Evolutionary conservation across 2,329 filamentous ascomycete species (phyloP).

Genomic region (Blumeria hordei): DNA sequence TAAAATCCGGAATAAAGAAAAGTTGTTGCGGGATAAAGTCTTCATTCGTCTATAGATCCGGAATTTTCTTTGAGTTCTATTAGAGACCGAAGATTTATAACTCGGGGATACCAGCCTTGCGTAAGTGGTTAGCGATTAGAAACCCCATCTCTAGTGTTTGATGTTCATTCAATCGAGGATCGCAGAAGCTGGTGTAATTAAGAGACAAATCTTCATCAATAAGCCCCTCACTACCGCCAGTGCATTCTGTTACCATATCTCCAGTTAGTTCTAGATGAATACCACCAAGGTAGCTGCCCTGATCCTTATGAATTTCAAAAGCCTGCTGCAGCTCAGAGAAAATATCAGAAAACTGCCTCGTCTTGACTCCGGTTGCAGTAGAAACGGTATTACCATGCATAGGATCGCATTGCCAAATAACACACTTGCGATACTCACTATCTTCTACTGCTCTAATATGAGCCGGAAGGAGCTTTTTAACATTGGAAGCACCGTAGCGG

Average conservation of each 20-base stretch:
- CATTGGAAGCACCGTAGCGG: constrained; percentile 63
- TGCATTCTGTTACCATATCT: constrained; percentile 87
- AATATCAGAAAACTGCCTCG: constrained; percentile 73
- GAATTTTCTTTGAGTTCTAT: no score
- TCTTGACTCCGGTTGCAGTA: constrained; percentile 65
- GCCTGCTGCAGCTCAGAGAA: constrained; percentile 68
- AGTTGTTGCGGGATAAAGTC: no score
- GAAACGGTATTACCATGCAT: constrained; percentile 74
- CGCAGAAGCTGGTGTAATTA: constrained; percentile 91
- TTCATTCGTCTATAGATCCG: no score
- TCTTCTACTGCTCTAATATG: constrained; percentile 78
- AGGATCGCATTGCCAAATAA: constrained; percentile 96
- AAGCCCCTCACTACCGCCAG: constrained; percentile 69
- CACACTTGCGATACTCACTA: constrained; percentile 39
- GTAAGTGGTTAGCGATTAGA: constrained; percentile 53
- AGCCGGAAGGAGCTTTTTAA: constrained; percentile 47
- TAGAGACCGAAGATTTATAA: no score
- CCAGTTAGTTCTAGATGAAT: constrained; percentile 90
- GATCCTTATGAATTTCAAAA: constrained; percentile 58
- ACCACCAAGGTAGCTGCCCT: constrained; percentile 71
- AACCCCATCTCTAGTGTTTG: constrained; percentile 91
- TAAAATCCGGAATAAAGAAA: no score
- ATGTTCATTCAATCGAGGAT: constrained; percentile 89
- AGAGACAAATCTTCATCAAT: constrained; percentile 70
- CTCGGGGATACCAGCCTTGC: background rate